Base-by-base conservation (phyloP, 352 stramenopile genomes). In the Phytophthora vignae region DNA sequence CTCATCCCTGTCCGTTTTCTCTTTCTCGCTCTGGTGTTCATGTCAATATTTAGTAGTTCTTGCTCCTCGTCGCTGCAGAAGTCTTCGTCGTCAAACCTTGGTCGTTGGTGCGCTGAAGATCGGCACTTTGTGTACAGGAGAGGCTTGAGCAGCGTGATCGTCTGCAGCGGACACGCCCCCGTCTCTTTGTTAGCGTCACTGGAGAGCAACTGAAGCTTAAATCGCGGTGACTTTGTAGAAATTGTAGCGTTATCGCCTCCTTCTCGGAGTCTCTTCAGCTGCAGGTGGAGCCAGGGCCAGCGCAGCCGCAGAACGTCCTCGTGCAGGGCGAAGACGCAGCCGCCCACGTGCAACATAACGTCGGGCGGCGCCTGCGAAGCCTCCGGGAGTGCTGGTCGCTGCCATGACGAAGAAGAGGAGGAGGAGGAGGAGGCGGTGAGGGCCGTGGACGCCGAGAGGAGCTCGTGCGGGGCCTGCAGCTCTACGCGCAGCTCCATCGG, bases 241-340 rank as follows among this genome's bases (percentile, higher is more conserved):
- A 21, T 27, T 4, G 27, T 1, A 12, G 1, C 19, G 10, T 54
- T 22, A 22, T 22, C 40, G 17, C 3, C 50, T 14, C 44, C 44
- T 29, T 78, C 40, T 12, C 64, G 68, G 21, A 88, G 67, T 1
- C 48, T 53, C 15, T 46, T 29, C 4, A 92, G 52, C 12, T 79
- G 69, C 3, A 49, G 49, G 12, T 79, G 63, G 4, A 92, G 67
- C 33, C 74, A 69, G 4, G 40, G 67, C 58, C 82, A 78, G 55
- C 76, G 73, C 10, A 61, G 65, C 52, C 70, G 60, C 44, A 90
- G 17, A 29, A 83, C 59, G 4, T 50, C 56, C 17, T 60, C n/a
- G 38, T 88, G 77, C 19, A 90, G 7, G 0, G 66, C 65, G 52
- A 92, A 90, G 44, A 79, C 71, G 68, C 84, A 92, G 52, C 62